These are phyloP conservation scores for Cyberlindnera petersonii DNA, from an alignment of 805 yeast species.

Conservation along the genomic window DNA sequence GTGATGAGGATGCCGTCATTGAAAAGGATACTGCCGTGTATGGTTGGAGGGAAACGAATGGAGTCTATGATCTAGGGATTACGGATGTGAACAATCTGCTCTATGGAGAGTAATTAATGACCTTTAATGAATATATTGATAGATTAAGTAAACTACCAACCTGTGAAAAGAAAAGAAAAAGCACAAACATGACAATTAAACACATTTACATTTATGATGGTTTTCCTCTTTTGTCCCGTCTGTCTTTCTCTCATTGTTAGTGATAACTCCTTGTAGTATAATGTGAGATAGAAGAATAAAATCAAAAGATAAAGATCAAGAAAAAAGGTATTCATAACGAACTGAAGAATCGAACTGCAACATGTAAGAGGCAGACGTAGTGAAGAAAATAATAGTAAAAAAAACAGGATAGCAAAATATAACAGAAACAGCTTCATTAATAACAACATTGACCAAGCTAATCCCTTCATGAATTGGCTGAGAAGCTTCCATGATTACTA, in stretches of 20 bases:
- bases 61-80: conserved; percentile 83
- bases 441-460: not conserved
- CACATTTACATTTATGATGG: not conserved
- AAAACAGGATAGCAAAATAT: not conserved
- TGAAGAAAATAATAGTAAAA: not conserved
- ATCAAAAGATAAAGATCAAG: no score
- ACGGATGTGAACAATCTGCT: conserved; percentile 62
- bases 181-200: conserved; percentile 1
- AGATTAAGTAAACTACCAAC: not conserved
- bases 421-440: not conserved
- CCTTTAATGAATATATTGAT: not conserved
- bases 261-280: not conserved
- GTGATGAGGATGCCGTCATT: conserved; percentile 52
- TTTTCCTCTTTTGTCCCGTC: not conserved
- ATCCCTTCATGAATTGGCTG: conserved; percentile 4
- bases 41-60: conserved; percentile 63
- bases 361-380: not conserved
- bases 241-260: not conserved
- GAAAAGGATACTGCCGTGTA: conserved; percentile 31
- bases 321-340: conserved; percentile 9
- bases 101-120: conserved; percentile 32
- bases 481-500: conserved; percentile 23
- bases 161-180: not conserved
- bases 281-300: no score
- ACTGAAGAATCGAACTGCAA: conserved; percentile 7